phyloP scores from a whole-genome alignment of 1,139 yeast species.

The Blastobotrys ciferrii region DNA sequence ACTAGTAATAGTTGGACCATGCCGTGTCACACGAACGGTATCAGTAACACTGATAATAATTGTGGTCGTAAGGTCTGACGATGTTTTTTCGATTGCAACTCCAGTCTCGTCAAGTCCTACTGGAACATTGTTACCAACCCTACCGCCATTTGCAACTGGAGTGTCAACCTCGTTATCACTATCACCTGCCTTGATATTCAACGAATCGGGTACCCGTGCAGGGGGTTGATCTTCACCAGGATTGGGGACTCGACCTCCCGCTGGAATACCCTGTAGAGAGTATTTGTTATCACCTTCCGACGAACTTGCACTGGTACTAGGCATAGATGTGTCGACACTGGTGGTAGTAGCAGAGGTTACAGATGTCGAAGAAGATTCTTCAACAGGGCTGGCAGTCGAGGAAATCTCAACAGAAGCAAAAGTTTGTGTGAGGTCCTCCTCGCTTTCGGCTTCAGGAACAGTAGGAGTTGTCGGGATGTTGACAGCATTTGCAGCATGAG shows the following conservation, averaged over 20 bases:
- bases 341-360: neutral
- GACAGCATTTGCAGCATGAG: neutral
- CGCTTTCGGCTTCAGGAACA: neutral
- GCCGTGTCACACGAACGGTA: neutral
- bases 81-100: neutral
- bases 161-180: neutral
- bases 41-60: slow-evolving; percentile 1
- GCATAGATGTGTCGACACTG: too few relatives aligned
- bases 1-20: neutral
- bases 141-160: slow-evolving; percentile 1
- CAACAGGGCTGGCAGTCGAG: too few relatives aligned
- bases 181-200: neutral
- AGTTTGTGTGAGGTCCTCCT: neutral
- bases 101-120: neutral
- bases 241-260: neutral
- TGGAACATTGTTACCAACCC: neutral
- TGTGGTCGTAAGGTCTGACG: neutral
- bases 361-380: neutral
- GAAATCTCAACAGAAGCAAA: neutral
- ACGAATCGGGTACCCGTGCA: neutral
- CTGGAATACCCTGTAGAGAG: slow-evolving; percentile 2
- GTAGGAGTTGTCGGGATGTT: neutral
- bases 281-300: neutral
- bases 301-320: too few relatives aligned
- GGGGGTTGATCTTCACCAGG: neutral